Evolutionary conservation across 352 stramenopile genomes (phyloP).

Genomic region (Elongisporangium undulatum): DNA sequence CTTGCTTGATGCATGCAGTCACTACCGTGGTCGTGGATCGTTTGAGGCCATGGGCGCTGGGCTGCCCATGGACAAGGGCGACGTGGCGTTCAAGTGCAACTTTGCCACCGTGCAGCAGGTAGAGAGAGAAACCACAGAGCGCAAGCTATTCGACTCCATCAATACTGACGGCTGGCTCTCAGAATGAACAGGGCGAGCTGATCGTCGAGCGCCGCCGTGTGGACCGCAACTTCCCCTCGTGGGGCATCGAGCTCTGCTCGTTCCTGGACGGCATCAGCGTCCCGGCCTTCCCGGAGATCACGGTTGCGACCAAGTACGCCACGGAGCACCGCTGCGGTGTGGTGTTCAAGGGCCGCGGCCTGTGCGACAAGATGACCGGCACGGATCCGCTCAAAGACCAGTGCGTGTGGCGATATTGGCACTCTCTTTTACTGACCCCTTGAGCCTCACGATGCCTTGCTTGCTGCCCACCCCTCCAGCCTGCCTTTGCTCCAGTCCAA

Average conservation of each 20-base stretch:
- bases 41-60: conserved; percentile 88
- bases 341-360: conserved; percentile 73
- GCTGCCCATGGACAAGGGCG: conserved; percentile 75
- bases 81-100: conserved; percentile 90
- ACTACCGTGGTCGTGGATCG: conserved; percentile 82
- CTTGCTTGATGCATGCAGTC: conserved; percentile 17
- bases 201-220: conserved; percentile 73
- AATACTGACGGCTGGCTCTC: neutral
- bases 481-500: conserved; percentile 58
- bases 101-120: conserved; percentile 73
- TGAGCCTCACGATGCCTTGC: conserved; percentile 1
- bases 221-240: conserved; percentile 79
- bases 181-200: conserved; percentile 53
- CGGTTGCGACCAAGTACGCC: conserved; percentile 79
- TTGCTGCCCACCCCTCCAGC: conserved; percentile 23
- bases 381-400: conserved; percentile 87
- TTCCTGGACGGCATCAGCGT: conserved; percentile 63
- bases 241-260: conserved; percentile 79
- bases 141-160: neutral
- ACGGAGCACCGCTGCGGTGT: conserved; percentile 86
- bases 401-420: conserved; percentile 25
- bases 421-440: neutral
- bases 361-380: conserved; percentile 84
- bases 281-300: conserved; percentile 56
- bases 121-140: neutral